Evolutionary conservation across 2,329 filamentous ascomycete species (phyloP).

Genomic region (Ceratocystis eucalypticola): DNA sequence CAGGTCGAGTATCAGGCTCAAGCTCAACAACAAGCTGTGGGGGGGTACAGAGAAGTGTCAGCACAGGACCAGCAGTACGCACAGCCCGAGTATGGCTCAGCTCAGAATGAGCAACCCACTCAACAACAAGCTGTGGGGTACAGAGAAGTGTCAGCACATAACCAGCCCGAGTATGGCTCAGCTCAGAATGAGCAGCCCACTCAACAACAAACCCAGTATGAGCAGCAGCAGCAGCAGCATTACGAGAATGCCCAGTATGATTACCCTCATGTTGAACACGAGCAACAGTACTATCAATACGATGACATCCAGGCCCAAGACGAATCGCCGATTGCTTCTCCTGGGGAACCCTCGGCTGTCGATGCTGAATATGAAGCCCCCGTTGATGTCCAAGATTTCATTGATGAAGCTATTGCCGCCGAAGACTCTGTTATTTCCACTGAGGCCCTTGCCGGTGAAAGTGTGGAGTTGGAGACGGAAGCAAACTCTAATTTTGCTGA

Average conservation of each 20-base stretch:
- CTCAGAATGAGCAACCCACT: neutral
- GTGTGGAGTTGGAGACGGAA: neutral
- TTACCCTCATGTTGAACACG: neutral
- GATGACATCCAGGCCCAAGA: neutral
- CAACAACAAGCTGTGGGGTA: neutral
- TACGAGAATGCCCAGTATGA: neutral
- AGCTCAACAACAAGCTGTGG: neutral
- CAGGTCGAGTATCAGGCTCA: slow-evolving; percentile 2
- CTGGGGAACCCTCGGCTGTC: neutral
- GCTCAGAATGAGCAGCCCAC: neutral
- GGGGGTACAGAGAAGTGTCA: neutral
- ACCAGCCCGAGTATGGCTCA: neutral
- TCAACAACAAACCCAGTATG: neutral
- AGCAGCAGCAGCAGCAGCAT: neutral
- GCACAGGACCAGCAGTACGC: neutral
- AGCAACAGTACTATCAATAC: neutral
- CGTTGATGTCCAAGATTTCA: neutral
- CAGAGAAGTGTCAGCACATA: too few relatives aligned
- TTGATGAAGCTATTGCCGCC: neutral
- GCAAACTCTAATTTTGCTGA: neutral
- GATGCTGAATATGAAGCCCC: neutral
- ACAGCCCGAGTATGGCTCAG: neutral
- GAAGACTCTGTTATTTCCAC: neutral
- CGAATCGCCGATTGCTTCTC: neutral
- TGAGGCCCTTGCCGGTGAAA: neutral